Conservation (phyloP, 176 grass and related monocot species). For the Rhynchospora pubera region DNA sequence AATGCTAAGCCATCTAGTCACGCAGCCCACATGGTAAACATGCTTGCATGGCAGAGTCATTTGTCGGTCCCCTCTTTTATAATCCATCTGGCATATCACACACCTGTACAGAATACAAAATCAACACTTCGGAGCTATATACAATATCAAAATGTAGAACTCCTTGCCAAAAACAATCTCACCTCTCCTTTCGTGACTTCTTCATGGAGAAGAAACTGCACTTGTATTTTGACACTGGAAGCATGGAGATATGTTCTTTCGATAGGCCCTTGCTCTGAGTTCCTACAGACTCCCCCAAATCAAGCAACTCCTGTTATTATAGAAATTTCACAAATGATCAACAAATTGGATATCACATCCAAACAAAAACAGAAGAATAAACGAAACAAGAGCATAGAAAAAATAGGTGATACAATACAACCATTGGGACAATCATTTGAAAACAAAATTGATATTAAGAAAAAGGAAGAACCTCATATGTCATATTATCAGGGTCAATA, state of each 20-base stretch:
- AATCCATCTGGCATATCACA: constrained; percentile 95
- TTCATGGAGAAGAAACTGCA: constrained; percentile 85
- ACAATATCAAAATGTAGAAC: neutral
- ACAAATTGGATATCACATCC: constrained; percentile 5
- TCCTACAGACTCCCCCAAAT: constrained; percentile 93
- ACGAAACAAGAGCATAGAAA: neutral
- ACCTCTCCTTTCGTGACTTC: constrained; percentile 69
- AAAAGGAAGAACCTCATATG: constrained; percentile 86
- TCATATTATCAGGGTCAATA: constrained; percentile 94
- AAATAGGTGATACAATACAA: neutral
- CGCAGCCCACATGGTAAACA: constrained; percentile 70
- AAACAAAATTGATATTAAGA: constrained; percentile 8
- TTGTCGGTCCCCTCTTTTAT: constrained; percentile 84
- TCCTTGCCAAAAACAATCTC: constrained; percentile 15
- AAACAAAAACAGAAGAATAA: neutral
- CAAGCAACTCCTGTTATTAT: constrained; percentile 72
- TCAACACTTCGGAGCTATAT: constrained; percentile 12
- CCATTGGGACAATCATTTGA: constrained; percentile 7
- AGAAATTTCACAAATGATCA: constrained; percentile 8
- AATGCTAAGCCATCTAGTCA: constrained; percentile 87
- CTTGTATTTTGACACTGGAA: constrained; percentile 90
- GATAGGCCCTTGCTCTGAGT: constrained; percentile 81
- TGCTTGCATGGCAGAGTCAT: constrained; percentile 94
- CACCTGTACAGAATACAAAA: constrained; percentile 45
- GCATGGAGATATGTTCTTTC: constrained; percentile 71